These are phyloP conservation scores for Calocybe cyanea DNA, from an alignment of 768 basidiomycete species.

Conservation along the genomic window DNA sequence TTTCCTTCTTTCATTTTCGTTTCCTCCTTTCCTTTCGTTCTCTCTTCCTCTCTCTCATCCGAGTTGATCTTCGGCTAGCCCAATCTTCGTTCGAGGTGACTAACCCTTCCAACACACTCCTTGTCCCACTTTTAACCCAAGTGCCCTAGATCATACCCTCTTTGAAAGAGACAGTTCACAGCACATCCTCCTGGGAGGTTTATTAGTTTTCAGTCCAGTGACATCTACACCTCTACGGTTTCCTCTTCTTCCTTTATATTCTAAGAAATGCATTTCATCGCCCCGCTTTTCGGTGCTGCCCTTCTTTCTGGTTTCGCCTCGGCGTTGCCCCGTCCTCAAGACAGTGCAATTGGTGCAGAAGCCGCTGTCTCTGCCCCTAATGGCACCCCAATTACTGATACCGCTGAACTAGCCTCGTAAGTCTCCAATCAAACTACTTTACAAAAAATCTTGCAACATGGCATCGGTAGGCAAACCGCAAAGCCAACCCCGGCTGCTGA, in stretches of 20 bases:
- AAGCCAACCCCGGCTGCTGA: not conserved
- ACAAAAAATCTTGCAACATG: too few relatives aligned
- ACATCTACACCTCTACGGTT: conserved; percentile 46
- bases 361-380: conserved; percentile 44
- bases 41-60: conserved; percentile 40
- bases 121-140: not conserved
- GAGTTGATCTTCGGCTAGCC: conserved; percentile 63
- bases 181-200: conserved; percentile 63
- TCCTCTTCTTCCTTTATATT: conserved; percentile 24
- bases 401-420: conserved; percentile 30
- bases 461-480: conserved; percentile 10
- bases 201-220: conserved; percentile 38
- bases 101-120: not conserved
- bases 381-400: conserved; percentile 41
- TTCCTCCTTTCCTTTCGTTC: conserved; percentile 30
- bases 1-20: conserved; percentile 37
- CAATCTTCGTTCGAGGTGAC: conserved; percentile 54
- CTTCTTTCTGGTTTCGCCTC: conserved; percentile 49
- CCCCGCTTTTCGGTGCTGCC: conserved; percentile 51
- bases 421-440: conserved; percentile 17
- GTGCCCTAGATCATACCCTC: conserved; percentile 51
- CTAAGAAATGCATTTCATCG: conserved; percentile 58
- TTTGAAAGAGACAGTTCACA: conserved; percentile 68
- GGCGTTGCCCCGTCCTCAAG: conserved; percentile 42
- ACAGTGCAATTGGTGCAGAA: conserved; percentile 31